Base-by-base conservation (phyloP, 2,329 filamentous ascomycete species). In the Zarea fungicola region DNA sequence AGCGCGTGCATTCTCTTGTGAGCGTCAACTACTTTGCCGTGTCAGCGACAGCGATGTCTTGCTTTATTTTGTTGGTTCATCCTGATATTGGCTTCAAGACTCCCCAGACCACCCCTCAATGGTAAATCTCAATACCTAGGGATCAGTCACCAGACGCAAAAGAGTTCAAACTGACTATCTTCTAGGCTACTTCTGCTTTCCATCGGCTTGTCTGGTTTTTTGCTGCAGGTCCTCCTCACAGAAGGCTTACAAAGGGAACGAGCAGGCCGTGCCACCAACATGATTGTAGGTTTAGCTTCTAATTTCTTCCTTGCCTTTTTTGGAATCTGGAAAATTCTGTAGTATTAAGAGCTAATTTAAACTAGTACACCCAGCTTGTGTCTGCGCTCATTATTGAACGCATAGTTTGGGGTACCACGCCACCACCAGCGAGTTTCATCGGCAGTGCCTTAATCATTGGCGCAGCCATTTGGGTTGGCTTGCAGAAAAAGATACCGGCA, bases 211-310 rank as follows among this genome's bases (percentile, higher is more conserved):
- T 85, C 83, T 28, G 88, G 87, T 0, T 91, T 92, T 58, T 59
- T 86, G n/a, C 80, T 90, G 67, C 88, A 92, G 71, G 86, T 88
- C 48, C 72, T 91, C 6, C 69, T 92, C 1, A 89, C 88, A 0
- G 82, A 83, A 8, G 87, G 86, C 0, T 64, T 93, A 28, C 70
- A 86, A 47, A 79, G 87, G 55, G 84, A 88, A 53, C 87, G 85
- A 45, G 62, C 61, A 4, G 62, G 62, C 1, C 50, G 62, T 28
- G 62, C 62, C 9, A 64, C 62, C 0, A 64, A 64, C 36, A 58
- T 64, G 0, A 64, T 64, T 0, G 61, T 64, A 53, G n/a, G 58
- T 55, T 18, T 21, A 14, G 1, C n/a, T n/a, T n/a, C n/a, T n/a
- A n/a, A n/a, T n/a, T n/a, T n/a, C n/a, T n/a, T n/a, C n/a, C n/a